A percentile compares a stretch with the other conserved stretches of the same genome.
Evolutionary conservation across 2,329 filamentous ascomycete genomes (phyloP).

Genomic region (Penicillium sp.): DNA sequence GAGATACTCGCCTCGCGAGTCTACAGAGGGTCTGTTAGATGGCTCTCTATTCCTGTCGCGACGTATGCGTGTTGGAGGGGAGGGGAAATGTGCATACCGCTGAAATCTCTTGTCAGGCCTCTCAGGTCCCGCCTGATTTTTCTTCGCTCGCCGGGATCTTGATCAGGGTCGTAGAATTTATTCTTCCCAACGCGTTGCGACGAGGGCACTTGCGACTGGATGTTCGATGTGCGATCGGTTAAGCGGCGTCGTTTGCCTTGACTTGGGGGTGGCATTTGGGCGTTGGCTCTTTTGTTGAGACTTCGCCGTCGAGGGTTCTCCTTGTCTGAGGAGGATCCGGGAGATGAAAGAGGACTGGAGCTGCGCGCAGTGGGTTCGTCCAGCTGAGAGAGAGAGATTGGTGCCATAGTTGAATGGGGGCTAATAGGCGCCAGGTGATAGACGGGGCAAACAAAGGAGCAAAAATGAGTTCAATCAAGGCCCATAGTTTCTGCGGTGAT

Average conservation of each 20-base stretch:
- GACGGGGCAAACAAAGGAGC: constrained; percentile 10
- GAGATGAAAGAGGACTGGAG: constrained; percentile 35
- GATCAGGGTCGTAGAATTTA: constrained; percentile 77
- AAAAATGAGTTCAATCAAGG: not conserved
- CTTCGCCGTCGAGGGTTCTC: constrained; percentile 46
- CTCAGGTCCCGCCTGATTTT: constrained; percentile 71
- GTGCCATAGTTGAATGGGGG: constrained; percentile 35
- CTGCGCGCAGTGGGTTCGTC: constrained; percentile 13
- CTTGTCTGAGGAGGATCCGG: constrained; percentile 52
- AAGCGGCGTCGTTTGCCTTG: constrained; percentile 52
- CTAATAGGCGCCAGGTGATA: constrained; percentile 19
- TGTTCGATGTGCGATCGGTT: constrained; percentile 36
- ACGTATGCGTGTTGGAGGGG: not conserved
- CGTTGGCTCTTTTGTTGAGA: constrained; percentile 46
- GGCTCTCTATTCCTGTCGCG: not conserved
- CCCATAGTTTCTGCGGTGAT: not conserved
- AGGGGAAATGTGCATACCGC: constrained; percentile 50
- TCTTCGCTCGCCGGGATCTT: constrained; percentile 74
- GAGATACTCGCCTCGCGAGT: constrained; percentile 74
- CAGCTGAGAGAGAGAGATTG: constrained; percentile 20
- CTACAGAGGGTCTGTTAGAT: constrained; percentile 40
- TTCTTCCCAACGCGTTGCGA: constrained; percentile 46
- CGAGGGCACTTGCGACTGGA: constrained; percentile 32
- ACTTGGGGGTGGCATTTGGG: constrained; percentile 14
- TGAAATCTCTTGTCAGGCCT: constrained; percentile 64